Evolutionary conservation across 345 rosid species (phyloP).

Genomic region (Pugionium dolabratum): DNA sequence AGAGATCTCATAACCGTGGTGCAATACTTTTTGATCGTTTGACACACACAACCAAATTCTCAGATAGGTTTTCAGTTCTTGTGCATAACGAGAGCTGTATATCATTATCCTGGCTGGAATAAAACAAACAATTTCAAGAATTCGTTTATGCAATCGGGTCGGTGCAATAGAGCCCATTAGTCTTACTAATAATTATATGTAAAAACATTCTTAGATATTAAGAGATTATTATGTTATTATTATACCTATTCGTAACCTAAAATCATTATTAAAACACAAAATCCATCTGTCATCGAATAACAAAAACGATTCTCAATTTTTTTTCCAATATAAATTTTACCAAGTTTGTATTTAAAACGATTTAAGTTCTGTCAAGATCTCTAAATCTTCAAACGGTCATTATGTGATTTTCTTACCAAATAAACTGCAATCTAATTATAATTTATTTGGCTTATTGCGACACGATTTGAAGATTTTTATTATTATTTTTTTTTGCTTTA

Average conservation of each 20-base stretch:
- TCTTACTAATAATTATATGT: too few relatives aligned
- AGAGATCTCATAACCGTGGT: slow-evolving; percentile 18
- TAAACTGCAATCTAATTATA: slow-evolving; percentile 1
- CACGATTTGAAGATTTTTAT: slow-evolving; percentile 17
- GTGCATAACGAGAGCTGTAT: slow-evolving; percentile 14
- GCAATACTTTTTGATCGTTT: slow-evolving; percentile 22
- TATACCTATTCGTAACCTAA: too few relatives aligned
- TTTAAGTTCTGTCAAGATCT: background rate
- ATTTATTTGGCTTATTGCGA: slow-evolving; percentile 17
- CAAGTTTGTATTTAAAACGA: too few relatives aligned
- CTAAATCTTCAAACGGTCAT: background rate
- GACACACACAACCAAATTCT: slow-evolving; percentile 18
- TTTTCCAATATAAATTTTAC: too few relatives aligned
- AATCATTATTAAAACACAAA: too few relatives aligned
- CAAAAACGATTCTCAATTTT: too few relatives aligned
- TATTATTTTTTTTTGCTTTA: background rate
- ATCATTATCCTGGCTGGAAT: slow-evolving; percentile 5
- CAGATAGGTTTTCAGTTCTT: slow-evolving; percentile 15
- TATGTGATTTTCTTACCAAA: background rate
- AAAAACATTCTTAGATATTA: too few relatives aligned
- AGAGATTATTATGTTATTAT: too few relatives aligned
- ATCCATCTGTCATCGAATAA: too few relatives aligned
- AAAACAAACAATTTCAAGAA: background rate
- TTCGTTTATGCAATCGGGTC: background rate
- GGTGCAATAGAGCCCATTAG: too few relatives aligned